Evolutionary conservation across 257 asterid genomes (phyloP), one percentile per base, ranked within the genome.

Genomic region (Nicotiana knightiana): DNA sequence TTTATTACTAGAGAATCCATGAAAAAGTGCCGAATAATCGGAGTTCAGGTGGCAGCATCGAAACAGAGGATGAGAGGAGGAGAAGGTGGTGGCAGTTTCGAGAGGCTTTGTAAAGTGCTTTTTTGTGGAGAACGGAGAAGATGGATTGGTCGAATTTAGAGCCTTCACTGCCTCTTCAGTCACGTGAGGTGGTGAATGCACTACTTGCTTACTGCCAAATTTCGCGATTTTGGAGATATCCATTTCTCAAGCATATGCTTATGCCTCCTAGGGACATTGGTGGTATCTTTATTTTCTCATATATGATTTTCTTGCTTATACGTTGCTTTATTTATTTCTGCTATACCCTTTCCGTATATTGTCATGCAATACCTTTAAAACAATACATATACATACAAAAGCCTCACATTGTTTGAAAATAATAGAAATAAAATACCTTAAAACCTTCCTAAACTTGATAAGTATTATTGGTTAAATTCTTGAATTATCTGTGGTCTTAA

Each of bases 1-100:
- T 21, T 82, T 24, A 86, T 61, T 13, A 85, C 46, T 33, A 87
- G 76, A 58, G 94, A 86, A 71, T 82, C 94, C 98, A 94, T 94
- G 70, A 39, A 48, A 76, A 79, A 24, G 15, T 54, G 79, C 12
- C 28, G 85, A 48, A 55, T 46, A 58, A 30, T 86, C 37, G 43
- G 32, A 32, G 83, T 21, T 57, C 83, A 84, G 75, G 30, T 28
- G 30, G 61, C 82, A 18, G 88, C 92, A 91, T 90, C 78, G 88
- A 90, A 83, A 28, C 46, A 66, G 82, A 39, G 55, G 75, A 70
- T 46, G 63, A 59, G 80, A 2, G 10, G 39, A 4, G 5, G 39
- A 21, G 15, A 75, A 58, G 58, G 80, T 16, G 66, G 80, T 16
- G 66, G 82, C 75, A 64, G 43, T 30, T 81, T 82, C 65, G 79